Conservation (phyloP, 345 rosid genomes). For the Angophora floribunda region DNA sequence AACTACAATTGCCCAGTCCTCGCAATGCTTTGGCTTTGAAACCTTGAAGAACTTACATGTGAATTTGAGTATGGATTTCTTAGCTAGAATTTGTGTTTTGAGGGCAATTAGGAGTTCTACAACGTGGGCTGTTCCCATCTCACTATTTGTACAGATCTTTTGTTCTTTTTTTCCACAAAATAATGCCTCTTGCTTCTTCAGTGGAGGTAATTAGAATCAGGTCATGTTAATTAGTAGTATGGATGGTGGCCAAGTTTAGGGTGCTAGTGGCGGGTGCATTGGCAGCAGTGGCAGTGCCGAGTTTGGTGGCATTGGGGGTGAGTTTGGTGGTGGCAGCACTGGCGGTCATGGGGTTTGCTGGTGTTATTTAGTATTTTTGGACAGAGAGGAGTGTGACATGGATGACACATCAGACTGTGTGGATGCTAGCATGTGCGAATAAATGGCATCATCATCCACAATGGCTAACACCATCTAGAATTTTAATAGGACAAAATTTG, state of each 20-base stretch:
- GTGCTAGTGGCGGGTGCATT: neutral
- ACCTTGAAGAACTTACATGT: neutral
- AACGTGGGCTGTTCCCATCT: neutral
- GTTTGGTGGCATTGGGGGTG: neutral
- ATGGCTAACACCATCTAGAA: neutral
- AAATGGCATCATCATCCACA: neutral
- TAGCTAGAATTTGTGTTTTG: neutral
- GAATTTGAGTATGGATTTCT: neutral
- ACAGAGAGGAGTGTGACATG: neutral
- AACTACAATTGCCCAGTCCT: neutral
- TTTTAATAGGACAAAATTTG: neutral
- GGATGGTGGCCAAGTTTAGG: neutral
- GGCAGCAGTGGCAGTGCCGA: neutral
- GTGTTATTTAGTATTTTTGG: neutral
- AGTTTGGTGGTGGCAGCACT: neutral
- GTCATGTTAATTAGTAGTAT: neutral
- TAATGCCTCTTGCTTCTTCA: neutral
- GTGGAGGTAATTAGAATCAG: neutral
- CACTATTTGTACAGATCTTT: neutral
- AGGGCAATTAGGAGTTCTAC: neutral
- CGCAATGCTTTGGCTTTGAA: neutral
- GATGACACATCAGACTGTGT: neutral
- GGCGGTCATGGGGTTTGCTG: neutral
- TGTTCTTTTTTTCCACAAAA: neutral
- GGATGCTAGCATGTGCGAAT: neutral